These are phyloP conservation scores for Gaultheria prostrata DNA, from an alignment of 148 eudicot genomes.

Conservation along the genomic window DNA sequence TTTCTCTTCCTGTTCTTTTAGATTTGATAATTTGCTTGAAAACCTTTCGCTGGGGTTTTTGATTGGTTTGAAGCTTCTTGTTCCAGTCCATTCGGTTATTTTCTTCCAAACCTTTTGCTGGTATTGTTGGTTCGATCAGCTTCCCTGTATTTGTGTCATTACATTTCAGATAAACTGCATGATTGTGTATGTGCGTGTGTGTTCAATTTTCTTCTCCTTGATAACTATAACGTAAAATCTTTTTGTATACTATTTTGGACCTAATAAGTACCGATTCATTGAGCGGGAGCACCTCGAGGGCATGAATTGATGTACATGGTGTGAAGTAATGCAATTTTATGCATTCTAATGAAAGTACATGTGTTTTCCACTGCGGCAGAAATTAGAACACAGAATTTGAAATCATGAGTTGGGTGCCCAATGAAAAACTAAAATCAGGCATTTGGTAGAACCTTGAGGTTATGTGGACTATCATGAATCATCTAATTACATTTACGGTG, in stretches of 20 bases:
- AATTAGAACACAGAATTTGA: background rate
- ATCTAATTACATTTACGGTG: background rate
- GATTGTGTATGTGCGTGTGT: background rate
- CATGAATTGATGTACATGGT: background rate
- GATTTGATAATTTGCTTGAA: background rate
- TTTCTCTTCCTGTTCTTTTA: constrained; percentile 11
- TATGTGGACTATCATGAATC: background rate
- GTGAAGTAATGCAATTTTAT: background rate
- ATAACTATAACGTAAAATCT: background rate
- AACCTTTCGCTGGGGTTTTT: background rate
- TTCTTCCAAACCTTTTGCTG: background rate
- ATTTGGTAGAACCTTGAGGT: background rate
- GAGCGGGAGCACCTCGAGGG: background rate
- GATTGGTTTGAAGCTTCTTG: constrained; percentile 3
- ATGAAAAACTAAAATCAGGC: too few species aligned
- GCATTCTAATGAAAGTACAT: background rate
- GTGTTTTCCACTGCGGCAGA: background rate
- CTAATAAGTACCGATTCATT: background rate
- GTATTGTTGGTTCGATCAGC: background rate
- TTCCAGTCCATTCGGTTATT: background rate
- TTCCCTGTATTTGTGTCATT: background rate
- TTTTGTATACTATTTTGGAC: constrained; percentile 2
- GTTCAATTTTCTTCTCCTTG: background rate
- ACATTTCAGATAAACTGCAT: background rate
- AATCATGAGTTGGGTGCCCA: background rate